A percentile compares a stretch with the other conserved stretches of the same genome.
These are phyloP conservation scores for Trametes villosa DNA, from an alignment of 768 basidiomycete genomes.

Conservation along the genomic window DNA sequence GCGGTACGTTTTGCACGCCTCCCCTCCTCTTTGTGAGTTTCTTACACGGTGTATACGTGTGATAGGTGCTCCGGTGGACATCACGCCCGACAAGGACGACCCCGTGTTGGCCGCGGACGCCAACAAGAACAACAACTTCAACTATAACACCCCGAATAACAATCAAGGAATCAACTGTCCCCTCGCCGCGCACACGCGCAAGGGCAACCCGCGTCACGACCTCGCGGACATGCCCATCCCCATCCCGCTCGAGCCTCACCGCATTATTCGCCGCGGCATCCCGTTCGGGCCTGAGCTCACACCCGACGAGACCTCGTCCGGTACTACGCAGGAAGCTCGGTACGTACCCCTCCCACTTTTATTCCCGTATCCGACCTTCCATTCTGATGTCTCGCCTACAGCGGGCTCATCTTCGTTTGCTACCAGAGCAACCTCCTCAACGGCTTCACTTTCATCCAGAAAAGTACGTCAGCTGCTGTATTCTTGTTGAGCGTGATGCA, in stretches of 20 bases:
- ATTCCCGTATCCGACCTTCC: slow-evolving; percentile 45
- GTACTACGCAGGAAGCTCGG: slow-evolving; percentile 49
- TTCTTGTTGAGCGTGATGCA: too few relatives aligned
- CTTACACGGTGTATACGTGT: neutral
- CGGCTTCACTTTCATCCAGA: slow-evolving; percentile 41
- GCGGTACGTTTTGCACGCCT: slow-evolving; percentile 18
- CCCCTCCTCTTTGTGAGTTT: neutral
- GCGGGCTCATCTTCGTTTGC: slow-evolving; percentile 25
- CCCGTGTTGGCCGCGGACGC: slow-evolving; percentile 32
- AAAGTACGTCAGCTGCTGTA: too few relatives aligned
- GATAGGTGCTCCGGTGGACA: slow-evolving; percentile 36
- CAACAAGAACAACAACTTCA: slow-evolving; percentile 36
- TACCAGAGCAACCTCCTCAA: slow-evolving; percentile 38
- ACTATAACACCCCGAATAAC: slow-evolving; percentile 28
- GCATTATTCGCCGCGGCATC: slow-evolving; percentile 53
- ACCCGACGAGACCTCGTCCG: slow-evolving; percentile 36
- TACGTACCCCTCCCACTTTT: too few relatives aligned
- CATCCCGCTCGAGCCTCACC: slow-evolving; percentile 23
- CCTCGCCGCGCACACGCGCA: slow-evolving; percentile 35
- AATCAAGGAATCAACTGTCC: slow-evolving; percentile 33
- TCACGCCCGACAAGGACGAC: slow-evolving; percentile 32
- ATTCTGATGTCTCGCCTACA: neutral
- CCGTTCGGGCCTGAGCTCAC: slow-evolving; percentile 59
- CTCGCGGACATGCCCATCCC: slow-evolving; percentile 11
- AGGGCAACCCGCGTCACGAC: slow-evolving; percentile 35